These are phyloP conservation scores for Cubamyces sp. DNA, from an alignment of 768 basidiomycete genomes.

Conservation along the genomic window DNA sequence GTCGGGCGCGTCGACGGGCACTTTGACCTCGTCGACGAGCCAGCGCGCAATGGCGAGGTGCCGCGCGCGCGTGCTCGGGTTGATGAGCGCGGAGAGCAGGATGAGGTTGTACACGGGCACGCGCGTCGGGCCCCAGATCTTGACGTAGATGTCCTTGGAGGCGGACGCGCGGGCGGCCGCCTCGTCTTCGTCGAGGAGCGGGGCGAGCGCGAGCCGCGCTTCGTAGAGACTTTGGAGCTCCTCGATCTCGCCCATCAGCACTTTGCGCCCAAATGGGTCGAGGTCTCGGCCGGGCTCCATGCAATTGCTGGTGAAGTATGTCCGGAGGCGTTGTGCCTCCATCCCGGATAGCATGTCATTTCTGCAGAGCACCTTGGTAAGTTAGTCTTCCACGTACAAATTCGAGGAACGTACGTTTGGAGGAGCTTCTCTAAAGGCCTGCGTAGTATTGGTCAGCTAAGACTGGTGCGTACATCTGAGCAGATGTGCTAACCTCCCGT, in stretches of 20 bases:
- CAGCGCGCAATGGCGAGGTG: constrained; percentile 41
- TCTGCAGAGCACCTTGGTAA: not conserved
- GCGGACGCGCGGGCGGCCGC: constrained; percentile 28
- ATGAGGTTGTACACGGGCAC: constrained; percentile 46
- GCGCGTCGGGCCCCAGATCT: constrained; percentile 47
- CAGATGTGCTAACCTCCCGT: not conserved
- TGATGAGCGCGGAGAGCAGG: constrained; percentile 36
- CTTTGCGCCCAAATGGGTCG: constrained; percentile 36
- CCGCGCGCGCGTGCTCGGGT: constrained; percentile 25
- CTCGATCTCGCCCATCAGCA: constrained; percentile 35
- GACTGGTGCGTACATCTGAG: not conserved
- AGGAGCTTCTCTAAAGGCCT: constrained; percentile 19
- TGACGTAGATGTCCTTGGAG: constrained; percentile 36
- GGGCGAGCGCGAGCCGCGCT: constrained; percentile 26
- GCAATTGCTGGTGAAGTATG: constrained; percentile 38
- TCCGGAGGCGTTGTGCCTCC: constrained; percentile 45
- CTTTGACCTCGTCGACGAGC: constrained; percentile 38
- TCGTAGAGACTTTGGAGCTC: constrained; percentile 35
- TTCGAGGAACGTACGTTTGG: constrained; percentile 3
- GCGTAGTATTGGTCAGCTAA: not conserved
- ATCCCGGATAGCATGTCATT: constrained; percentile 36
- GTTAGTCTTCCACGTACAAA: not conserved
- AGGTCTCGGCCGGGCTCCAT: constrained; percentile 44
- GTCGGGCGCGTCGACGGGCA: constrained; percentile 44
- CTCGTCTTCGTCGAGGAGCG: not conserved